A percentile compares a stretch with the other conserved stretches of the same genome.
These are phyloP conservation scores for Pugionium cornutum DNA, from an alignment of 345 rosid genomes.

Conservation along the genomic window DNA sequence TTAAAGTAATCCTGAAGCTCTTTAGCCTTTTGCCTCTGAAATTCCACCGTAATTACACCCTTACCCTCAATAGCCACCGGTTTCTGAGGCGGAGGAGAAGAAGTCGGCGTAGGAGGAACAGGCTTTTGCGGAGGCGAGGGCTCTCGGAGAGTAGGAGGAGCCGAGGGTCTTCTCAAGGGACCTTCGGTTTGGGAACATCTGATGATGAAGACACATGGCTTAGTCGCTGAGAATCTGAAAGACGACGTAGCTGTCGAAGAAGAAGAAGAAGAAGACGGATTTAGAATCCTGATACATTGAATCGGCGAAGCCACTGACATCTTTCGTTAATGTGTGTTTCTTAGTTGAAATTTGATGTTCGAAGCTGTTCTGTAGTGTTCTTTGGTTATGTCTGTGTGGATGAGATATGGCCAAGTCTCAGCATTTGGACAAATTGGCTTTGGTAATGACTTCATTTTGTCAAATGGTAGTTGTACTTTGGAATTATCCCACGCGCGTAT, in stretches of 20 bases:
- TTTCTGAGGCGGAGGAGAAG: conserved; percentile 42
- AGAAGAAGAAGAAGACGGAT: conserved; percentile 52
- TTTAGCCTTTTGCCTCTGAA: conserved; percentile 88
- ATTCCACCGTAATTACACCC: conserved; percentile 62
- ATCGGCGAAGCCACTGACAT: conserved; percentile 74
- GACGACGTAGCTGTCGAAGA: conserved; percentile 41
- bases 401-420: conserved; percentile 42
- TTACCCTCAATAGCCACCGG: conserved; percentile 39
- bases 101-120: conserved; percentile 45
- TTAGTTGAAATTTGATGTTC: conserved; percentile 1
- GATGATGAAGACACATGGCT: conserved; percentile 48
- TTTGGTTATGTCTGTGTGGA: conserved; percentile 43
- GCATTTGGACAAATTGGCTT: conserved; percentile 10
- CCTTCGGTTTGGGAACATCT: conserved; percentile 83
- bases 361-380: conserved; percentile 7
- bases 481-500: conserved; percentile 16
- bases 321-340: background rate
- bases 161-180: conserved; percentile 83
- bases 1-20: conserved; percentile 88
- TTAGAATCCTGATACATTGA: conserved; percentile 60
- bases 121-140: conserved; percentile 50
- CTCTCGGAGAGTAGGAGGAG: conserved; percentile 60
- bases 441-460: background rate
- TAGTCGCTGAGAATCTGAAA: conserved; percentile 50
- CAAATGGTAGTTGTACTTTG: conserved; percentile 12